A percentile compares a stretch with the other conserved stretches of the same genome.
Conservation (phyloP, 1,284 basidiomycete genomes). For the Rhodotorula sp. region DNA sequence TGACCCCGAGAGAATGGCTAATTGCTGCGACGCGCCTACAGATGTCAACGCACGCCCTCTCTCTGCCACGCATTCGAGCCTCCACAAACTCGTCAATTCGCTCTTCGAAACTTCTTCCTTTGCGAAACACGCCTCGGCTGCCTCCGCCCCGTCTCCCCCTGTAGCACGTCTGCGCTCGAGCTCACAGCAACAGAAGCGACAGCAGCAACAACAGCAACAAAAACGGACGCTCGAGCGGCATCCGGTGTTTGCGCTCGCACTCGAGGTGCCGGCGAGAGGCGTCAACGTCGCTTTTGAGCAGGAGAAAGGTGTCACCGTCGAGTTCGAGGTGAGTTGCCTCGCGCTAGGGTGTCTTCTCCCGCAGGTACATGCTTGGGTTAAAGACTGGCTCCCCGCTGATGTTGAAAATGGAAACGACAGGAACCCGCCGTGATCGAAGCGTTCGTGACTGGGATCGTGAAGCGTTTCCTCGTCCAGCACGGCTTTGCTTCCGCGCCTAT, state of each 20-base stretch:
- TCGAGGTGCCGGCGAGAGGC: constrained; percentile 62
- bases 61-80: constrained; percentile 56
- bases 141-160: constrained; percentile 19
- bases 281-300: constrained; percentile 78
- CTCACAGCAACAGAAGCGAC: not conserved
- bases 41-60: constrained; percentile 80
- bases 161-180: constrained; percentile 43
- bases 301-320: constrained; percentile 61
- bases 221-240: constrained; percentile 61
- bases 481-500: constrained; percentile 55
- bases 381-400: not conserved
- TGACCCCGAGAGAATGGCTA: not conserved
- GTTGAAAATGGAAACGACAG: constrained; percentile 48
- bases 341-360: too few relatives aligned
- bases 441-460: constrained; percentile 62
- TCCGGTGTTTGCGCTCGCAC: constrained; percentile 75
- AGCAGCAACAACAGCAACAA: not conserved
- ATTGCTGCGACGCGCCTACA: constrained; percentile 46
- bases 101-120: constrained; percentile 68
- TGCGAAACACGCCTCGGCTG: constrained; percentile 54
- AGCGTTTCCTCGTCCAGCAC: constrained; percentile 65
- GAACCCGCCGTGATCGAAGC: constrained; percentile 57
- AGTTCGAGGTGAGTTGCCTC: constrained; percentile 60
- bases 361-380: too few relatives aligned
- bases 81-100: constrained; percentile 67